Percentiles rank a stretch among this genome's conserved stretches.
phyloP scores from a whole-genome alignment of 768 basidiomycete genomes.

The Mycena latifolia region DNA sequence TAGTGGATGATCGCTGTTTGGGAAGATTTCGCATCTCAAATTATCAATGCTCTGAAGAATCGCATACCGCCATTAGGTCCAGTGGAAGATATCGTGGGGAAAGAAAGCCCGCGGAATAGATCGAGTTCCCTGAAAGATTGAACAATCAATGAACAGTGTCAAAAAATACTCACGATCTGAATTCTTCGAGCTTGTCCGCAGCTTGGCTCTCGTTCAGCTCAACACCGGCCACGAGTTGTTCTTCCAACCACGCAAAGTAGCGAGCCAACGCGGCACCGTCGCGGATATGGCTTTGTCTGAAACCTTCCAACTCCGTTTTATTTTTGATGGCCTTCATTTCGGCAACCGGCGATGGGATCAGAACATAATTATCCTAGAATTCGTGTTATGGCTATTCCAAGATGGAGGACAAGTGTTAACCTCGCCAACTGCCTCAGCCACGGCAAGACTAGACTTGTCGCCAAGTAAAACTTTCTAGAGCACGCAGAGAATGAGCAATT shows the following conservation, averaged over 20 bases:
- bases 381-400: slow-evolving; percentile 10
- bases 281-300: slow-evolving; percentile 88
- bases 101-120: slow-evolving; percentile 89
- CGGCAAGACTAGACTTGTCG: slow-evolving; percentile 83
- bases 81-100: slow-evolving; percentile 91
- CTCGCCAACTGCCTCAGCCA: slow-evolving; percentile 84
- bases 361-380: slow-evolving; percentile 66
- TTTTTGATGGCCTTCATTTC: slow-evolving; percentile 89
- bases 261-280: slow-evolving; percentile 90
- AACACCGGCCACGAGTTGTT: slow-evolving; percentile 73
- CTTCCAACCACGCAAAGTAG: slow-evolving; percentile 97
- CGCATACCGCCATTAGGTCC: slow-evolving; percentile 91
- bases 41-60: neutral
- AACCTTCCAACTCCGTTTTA: slow-evolving; percentile 85
- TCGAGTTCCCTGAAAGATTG: slow-evolving; percentile 65
- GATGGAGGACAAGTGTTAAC: slow-evolving; percentile 46
- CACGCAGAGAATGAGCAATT: neutral
- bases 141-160: neutral
- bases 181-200: slow-evolving; percentile 83
- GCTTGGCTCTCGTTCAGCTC: slow-evolving; percentile 84
- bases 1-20: slow-evolving; percentile 92
- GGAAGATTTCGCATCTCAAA: neutral
- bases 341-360: slow-evolving; percentile 79
- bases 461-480: slow-evolving; percentile 81
- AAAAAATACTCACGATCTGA: slow-evolving; percentile 67